Percentiles rank a stretch among this genome's conserved stretches.
Evolutionary conservation across 805 yeast genomes (phyloP).

Genomic region (Jamesozyma jinghongensis): DNA sequence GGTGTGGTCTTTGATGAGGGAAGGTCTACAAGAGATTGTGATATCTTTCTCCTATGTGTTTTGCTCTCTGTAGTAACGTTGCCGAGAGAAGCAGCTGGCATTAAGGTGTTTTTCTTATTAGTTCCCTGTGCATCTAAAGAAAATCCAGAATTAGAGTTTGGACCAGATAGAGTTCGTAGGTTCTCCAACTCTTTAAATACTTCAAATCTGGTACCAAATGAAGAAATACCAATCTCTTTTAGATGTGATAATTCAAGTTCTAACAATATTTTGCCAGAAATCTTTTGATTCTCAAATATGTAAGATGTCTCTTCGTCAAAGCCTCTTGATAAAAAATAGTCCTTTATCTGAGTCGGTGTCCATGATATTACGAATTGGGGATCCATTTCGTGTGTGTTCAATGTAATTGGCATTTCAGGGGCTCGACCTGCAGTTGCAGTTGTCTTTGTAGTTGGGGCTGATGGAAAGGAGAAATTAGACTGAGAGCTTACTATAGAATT

Average conservation of each 20-base stretch:
- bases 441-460: not conserved
- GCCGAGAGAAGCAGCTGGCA: conserved; percentile 4
- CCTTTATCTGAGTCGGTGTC: conserved; percentile 78
- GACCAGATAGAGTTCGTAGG: conserved; percentile 23
- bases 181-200: conserved; percentile 80
- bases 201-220: conserved; percentile 93
- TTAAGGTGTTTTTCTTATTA: not conserved
- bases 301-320: conserved; percentile 63
- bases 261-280: conserved; percentile 74
- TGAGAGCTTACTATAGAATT: not conserved
- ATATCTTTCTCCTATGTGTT: conserved; percentile 13
- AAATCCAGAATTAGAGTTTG: not conserved
- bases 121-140: not conserved
- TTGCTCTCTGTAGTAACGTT: not conserved
- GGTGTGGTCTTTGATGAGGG: not conserved
- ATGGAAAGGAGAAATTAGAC: not conserved
- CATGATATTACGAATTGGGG: conserved; percentile 43
- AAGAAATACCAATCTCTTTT: conserved; percentile 82
- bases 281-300: conserved; percentile 75
- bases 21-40: conserved; percentile 11
- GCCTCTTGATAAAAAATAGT: conserved; percentile 61
- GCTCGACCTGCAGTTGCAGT: too few species aligned
- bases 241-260: conserved; percentile 78
- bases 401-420: not conserved
- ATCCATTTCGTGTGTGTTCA: not conserved